These are phyloP conservation scores for Sapria himalayana DNA, from an alignment of 345 rosid species.

Conservation along the genomic window DNA sequence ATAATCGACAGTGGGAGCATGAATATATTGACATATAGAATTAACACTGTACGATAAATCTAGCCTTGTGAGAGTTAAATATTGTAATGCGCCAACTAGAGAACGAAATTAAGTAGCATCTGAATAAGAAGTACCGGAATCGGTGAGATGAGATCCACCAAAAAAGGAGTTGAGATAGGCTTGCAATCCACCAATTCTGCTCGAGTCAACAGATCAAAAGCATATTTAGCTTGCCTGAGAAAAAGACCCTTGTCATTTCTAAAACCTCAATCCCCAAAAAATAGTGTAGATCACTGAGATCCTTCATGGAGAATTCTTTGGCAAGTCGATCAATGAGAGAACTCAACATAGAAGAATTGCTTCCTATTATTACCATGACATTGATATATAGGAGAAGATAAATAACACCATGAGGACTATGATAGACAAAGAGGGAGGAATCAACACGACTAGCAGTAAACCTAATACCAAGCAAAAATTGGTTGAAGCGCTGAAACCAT, in stretches of 20 bases:
- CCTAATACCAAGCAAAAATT: background rate
- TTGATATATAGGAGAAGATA: background rate
- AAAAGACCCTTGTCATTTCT: background rate
- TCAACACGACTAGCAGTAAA: background rate
- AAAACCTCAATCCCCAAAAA: background rate
- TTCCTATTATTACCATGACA: background rate
- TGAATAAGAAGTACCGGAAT: too few species aligned
- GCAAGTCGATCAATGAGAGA: background rate
- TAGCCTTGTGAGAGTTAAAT: background rate
- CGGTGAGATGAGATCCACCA: background rate
- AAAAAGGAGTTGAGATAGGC: background rate
- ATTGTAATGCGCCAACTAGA: background rate
- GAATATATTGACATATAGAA: background rate
- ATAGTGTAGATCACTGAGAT: background rate
- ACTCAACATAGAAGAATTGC: background rate
- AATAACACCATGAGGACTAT: rapidly evolving
- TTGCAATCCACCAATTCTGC: background rate
- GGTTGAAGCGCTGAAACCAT: background rate
- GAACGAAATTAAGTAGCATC: background rate
- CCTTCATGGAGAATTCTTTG: background rate
- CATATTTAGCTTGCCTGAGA: background rate
- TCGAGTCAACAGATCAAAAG: background rate
- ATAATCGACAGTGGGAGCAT: background rate
- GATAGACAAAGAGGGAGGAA: background rate
- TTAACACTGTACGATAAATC: background rate